Evolutionary conservation across 1,284 basidiomycete species (phyloP).

Genomic region (Pascua sp.): DNA sequence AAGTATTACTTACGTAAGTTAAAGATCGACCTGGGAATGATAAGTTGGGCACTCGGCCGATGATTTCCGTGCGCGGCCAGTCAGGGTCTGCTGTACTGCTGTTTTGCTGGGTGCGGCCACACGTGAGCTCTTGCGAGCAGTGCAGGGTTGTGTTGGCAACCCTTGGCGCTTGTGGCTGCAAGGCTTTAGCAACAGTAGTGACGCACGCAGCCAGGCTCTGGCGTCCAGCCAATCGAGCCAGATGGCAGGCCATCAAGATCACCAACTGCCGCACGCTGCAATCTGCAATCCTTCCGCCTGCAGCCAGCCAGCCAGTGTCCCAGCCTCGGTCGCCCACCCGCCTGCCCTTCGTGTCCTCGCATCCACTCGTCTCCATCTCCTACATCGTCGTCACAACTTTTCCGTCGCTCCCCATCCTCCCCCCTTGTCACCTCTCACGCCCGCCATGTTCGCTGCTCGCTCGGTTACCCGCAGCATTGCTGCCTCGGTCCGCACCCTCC

Average conservation of each 20-base stretch:
- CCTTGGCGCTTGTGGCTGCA: not conserved
- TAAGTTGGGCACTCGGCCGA: no score
- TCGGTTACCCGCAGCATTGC: not conserved
- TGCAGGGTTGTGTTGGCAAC: no score
- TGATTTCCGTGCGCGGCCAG: not conserved
- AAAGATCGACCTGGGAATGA: no score
- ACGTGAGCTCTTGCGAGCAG: no score
- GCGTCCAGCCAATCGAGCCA: no score
- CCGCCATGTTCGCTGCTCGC: slow-evolving; percentile 4
- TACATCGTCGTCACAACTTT: no score
- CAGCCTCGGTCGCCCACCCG: not conserved
- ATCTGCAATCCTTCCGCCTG: slow-evolving; percentile 2
- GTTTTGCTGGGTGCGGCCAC: not conserved
- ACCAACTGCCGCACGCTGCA: not conserved
- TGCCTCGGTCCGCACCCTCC: slow-evolving; percentile 3
- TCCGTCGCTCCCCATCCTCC: no score
- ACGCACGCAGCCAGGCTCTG: no score
- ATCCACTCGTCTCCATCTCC: no score
- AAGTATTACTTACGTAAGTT: no score
- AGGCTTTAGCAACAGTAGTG: slow-evolving; percentile 2
- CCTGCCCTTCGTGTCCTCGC: not conserved
- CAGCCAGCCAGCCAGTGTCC: not conserved
- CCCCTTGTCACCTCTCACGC: no score
- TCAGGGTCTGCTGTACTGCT: not conserved
- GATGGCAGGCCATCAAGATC: no score